Conservation (phyloP, 2,329 filamentous ascomycete species). For the Aspergillus tubingensis region DNA sequence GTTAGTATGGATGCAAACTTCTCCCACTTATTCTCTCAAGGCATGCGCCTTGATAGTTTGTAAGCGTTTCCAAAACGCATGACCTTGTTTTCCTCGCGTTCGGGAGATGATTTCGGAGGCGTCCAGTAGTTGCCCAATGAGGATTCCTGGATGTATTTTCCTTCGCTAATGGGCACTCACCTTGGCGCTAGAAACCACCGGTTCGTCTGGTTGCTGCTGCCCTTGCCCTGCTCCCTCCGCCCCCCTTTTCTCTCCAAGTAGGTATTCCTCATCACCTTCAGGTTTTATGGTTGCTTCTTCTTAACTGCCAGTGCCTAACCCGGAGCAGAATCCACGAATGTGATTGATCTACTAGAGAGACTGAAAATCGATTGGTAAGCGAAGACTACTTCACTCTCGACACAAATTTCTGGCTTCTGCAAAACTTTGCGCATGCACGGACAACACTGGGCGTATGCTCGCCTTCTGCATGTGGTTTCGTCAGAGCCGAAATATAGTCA, state of each 20-base stretch:
- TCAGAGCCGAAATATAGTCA: neutral
- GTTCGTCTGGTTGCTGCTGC: slow-evolving; percentile 15
- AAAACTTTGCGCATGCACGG: neutral
- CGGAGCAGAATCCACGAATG: neutral
- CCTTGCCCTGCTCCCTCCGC: slow-evolving; percentile 7
- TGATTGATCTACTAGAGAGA: neutral
- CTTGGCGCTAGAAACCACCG: slow-evolving; percentile 21
- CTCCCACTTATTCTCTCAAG: neutral
- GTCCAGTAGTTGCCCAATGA: slow-evolving; percentile 22
- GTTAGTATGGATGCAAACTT: neutral
- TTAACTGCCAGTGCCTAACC: neutral
- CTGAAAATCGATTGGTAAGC: neutral
- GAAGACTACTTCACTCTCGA: neutral
- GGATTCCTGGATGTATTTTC: slow-evolving; percentile 26
- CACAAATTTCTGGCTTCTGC: neutral
- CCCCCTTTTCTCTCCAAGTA: neutral
- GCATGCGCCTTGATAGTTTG: neutral
- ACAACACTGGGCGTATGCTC: neutral
- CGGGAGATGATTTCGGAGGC: slow-evolving; percentile 1
- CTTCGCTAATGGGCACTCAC: slow-evolving; percentile 15
- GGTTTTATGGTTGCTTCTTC: neutral
- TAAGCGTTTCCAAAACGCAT: neutral
- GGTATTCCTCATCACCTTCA: neutral
- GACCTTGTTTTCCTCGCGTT: neutral
- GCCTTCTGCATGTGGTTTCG: neutral